phyloP scores from a whole-genome alignment of 768 basidiomycete genomes.

The Tulasnella sp. region DNA sequence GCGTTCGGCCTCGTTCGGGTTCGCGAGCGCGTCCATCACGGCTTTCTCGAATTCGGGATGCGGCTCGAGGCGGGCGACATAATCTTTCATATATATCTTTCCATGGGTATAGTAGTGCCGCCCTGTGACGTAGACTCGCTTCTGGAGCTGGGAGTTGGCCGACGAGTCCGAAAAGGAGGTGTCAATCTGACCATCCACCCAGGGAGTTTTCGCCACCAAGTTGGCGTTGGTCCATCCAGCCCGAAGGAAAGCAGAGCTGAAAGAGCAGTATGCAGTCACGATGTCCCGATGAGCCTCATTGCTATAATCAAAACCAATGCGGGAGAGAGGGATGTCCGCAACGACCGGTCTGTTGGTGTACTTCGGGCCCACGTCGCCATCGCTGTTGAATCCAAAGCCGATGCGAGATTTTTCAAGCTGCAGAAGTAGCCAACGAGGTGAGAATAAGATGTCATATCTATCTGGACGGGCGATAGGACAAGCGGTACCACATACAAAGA shows the following conservation, averaged over 20 bases:
- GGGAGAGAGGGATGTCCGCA: neutral
- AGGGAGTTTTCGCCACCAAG: neutral
- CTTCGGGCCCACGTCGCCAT: neutral
- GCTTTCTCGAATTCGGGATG: neutral
- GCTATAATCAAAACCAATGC: neutral
- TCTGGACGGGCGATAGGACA: no score
- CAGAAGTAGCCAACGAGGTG: no score
- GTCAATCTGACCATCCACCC: neutral
- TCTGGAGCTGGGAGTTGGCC: neutral
- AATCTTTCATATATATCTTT: neutral
- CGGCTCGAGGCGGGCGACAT: neutral
- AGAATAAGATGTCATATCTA: neutral
- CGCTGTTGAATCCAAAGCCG: neutral
- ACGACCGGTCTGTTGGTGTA: neutral
- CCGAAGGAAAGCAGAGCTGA: neutral
- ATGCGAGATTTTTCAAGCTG: neutral
- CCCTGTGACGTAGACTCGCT: neutral
- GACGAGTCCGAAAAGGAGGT: neutral
- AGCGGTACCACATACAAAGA: neutral
- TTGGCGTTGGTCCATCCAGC: neutral
- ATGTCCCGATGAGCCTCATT: neutral
- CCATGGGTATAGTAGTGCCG: neutral
- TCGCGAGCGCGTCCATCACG: neutral
- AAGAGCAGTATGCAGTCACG: neutral
- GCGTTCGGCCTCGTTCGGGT: neutral